Conservation (phyloP, 1,284 basidiomycete genomes). For the Porodaedalea pini region DNA sequence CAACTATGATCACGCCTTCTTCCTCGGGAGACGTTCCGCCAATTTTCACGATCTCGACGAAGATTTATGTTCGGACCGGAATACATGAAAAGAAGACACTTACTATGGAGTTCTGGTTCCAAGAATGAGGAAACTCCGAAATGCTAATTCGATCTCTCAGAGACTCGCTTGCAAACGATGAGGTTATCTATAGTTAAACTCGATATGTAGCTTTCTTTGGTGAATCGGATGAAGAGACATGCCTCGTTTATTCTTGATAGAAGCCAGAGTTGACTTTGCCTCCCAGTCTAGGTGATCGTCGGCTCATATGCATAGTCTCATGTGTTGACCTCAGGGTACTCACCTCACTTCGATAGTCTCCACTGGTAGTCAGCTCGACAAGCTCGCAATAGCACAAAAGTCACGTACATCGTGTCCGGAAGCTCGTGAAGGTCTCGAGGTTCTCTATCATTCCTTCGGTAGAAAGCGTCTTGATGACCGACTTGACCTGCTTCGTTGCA, state of each 20-base stretch:
- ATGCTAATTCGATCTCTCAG: slow-evolving; percentile 61
- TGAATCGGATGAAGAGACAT: slow-evolving; percentile 11
- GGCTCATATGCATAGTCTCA: slow-evolving; percentile 2
- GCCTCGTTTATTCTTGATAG: slow-evolving; percentile 69
- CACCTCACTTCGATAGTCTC: slow-evolving; percentile 76
- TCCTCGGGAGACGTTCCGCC: slow-evolving; percentile 61
- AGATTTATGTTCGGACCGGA: not conserved
- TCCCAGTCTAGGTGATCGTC: slow-evolving; percentile 58
- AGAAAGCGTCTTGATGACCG: slow-evolving; percentile 63
- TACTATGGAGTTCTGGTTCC: slow-evolving; percentile 91
- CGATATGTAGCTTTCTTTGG: slow-evolving; percentile 13
- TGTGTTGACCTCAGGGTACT: slow-evolving; percentile 19
- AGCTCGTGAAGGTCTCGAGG: slow-evolving; percentile 70
- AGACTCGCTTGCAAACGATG: slow-evolving; percentile 51
- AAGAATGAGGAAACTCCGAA: slow-evolving; percentile 81
- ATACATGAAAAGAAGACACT: slow-evolving; percentile 26
- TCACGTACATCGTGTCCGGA: slow-evolving; percentile 63
- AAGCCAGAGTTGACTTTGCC: slow-evolving; percentile 81
- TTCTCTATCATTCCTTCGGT: slow-evolving; percentile 66
- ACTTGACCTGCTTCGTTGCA: slow-evolving; percentile 52
- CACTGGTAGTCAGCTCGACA: slow-evolving; percentile 29
- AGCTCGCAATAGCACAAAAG: not conserved
- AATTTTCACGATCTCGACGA: slow-evolving; percentile 56
- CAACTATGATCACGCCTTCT: slow-evolving; percentile 62
- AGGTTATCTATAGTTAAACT: slow-evolving; percentile 53